Conservation (phyloP, 306 rosid genomes). For the Medicago truncatula region DNA sequence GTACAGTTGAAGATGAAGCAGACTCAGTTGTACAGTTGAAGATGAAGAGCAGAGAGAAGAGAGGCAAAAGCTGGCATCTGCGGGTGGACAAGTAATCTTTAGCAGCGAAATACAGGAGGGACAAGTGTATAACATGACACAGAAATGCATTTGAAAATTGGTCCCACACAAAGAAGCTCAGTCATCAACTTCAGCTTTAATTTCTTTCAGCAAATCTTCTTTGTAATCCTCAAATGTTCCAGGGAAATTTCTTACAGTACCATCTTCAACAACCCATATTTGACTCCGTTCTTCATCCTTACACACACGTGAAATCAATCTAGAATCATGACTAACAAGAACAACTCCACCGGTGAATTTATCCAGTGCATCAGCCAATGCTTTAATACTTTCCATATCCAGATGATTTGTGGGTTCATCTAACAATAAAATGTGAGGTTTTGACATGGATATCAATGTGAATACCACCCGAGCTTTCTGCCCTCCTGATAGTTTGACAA, state of each 20-base stretch:
- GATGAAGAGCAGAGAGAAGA: neutral
- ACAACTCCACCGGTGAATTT: slow-evolving; percentile 77
- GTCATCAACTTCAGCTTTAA: slow-evolving; percentile 29
- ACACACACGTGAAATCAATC: slow-evolving; percentile 78
- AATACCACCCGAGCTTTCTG: slow-evolving; percentile 66
- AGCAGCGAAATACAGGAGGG: slow-evolving; percentile 16
- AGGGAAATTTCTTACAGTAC: slow-evolving; percentile 35
- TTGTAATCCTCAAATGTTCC: slow-evolving; percentile 29
- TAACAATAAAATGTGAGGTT: slow-evolving; percentile 74
- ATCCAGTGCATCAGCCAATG: slow-evolving; percentile 49
- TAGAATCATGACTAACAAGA: slow-evolving; percentile 79
- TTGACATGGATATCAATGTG: slow-evolving; percentile 83
- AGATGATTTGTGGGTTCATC: slow-evolving; percentile 85
- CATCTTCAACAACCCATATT: slow-evolving; percentile 82
- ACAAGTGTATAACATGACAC: neutral
- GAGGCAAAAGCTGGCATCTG: slow-evolving; percentile 31
- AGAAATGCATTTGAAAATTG: neutral
- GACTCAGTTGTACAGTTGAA: slow-evolving; percentile 26
- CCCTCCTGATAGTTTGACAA: slow-evolving; percentile 25
- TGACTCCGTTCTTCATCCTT: slow-evolving; percentile 73
- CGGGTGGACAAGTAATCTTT: slow-evolving; percentile 14
- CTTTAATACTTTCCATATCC: slow-evolving; percentile 84
- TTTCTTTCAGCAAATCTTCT: slow-evolving; percentile 29
- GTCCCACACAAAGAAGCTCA: slow-evolving; percentile 8
- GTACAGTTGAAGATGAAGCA: too few species aligned